A percentile compares a stretch with the other conserved stretches of the same genome.
Conservation (phyloP, 768 basidiomycete species). For the Leccinum uliginosum region DNA sequence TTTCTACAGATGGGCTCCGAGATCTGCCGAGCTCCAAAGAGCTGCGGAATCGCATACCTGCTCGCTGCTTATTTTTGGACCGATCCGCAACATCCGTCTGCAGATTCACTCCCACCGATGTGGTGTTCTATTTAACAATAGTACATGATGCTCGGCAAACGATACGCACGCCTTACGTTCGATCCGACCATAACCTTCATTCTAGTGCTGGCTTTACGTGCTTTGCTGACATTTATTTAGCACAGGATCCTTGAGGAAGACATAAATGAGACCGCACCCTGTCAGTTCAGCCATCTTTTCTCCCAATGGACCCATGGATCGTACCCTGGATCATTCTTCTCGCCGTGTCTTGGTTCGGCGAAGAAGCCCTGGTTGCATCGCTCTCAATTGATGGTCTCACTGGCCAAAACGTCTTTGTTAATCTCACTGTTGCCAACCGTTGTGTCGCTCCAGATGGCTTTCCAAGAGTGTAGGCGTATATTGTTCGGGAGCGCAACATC, state of each 20-base stretch:
- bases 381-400: background rate
- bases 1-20: background rate
- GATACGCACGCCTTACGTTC: background rate
- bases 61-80: background rate
- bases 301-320: background rate
- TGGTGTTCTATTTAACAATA: background rate
- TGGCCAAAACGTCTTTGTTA: background rate
- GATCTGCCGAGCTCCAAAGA: background rate
- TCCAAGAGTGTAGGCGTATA: conserved; percentile 5
- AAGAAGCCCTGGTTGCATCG: background rate
- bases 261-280: background rate
- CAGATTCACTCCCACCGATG: background rate
- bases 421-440: conserved; percentile 1
- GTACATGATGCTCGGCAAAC: background rate
- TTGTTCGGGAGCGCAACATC: too few relatives aligned
- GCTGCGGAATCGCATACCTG: background rate
- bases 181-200: background rate
- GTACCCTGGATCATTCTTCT: background rate
- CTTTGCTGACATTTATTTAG: background rate
- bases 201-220: background rate
- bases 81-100: background rate
- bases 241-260: background rate
- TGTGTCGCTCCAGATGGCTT: conserved; percentile 14
- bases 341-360: background rate
- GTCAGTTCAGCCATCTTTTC: background rate